Evolutionary conservation across 768 basidiomycete species (phyloP).

Genomic region (Naganishia kalamii): DNA sequence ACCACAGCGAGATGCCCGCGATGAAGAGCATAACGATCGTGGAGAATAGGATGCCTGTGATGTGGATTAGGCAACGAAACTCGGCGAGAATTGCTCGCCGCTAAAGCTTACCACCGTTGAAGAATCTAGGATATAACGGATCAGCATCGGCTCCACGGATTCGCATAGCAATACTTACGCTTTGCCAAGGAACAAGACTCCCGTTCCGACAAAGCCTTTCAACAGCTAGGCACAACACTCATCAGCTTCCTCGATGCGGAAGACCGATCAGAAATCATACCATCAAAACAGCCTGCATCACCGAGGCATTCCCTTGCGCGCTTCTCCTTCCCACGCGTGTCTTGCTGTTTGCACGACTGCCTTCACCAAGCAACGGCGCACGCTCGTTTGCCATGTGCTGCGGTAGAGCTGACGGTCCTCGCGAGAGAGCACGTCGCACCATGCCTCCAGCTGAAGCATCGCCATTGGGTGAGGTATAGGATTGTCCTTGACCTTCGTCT

Average conservation of each 20-base stretch:
- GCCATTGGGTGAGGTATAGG: slow-evolving; percentile 2
- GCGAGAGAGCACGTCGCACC: slow-evolving; percentile 19
- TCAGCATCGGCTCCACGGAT: neutral
- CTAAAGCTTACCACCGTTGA: slow-evolving; percentile 58
- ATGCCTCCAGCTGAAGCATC: slow-evolving; percentile 7
- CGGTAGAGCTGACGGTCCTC: slow-evolving; percentile 40
- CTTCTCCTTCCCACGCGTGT: slow-evolving; percentile 50
- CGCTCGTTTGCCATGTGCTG: slow-evolving; percentile 31
- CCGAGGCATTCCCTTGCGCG: slow-evolving; percentile 72
- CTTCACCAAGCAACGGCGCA: slow-evolving; percentile 34
- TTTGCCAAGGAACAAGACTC: slow-evolving; percentile 90
- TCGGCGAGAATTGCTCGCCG: slow-evolving; percentile 37
- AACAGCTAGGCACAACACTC: slow-evolving; percentile 57
- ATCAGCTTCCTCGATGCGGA: neutral
- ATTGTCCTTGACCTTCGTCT: neutral
- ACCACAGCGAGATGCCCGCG: slow-evolving; percentile 79
- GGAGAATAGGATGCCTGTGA: slow-evolving; percentile 70
- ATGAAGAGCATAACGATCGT: slow-evolving; percentile 67
- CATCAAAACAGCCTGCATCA: slow-evolving; percentile 88
- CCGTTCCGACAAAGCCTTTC: slow-evolving; percentile 92
- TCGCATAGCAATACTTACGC: slow-evolving; percentile 55
- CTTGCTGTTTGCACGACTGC: slow-evolving; percentile 33
- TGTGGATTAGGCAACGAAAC: too few species aligned
- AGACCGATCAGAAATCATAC: slow-evolving; percentile 48
- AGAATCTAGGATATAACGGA: slow-evolving; percentile 58